Evolutionary conservation across 768 basidiomycete species (phyloP).

Genomic region (Panaeolus papilionaceus): DNA sequence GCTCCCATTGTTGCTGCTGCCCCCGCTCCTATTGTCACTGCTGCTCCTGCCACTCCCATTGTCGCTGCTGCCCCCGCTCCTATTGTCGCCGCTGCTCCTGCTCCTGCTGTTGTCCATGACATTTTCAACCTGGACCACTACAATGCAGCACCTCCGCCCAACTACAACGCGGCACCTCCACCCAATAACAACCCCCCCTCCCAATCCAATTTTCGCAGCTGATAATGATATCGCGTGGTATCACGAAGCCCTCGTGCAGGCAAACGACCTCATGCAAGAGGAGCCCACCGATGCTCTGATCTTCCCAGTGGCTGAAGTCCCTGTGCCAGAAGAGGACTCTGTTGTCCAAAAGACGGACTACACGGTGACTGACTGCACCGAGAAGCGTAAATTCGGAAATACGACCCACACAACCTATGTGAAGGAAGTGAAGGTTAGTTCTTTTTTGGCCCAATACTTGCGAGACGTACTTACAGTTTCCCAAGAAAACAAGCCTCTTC

Average conservation of each 20-base stretch:
- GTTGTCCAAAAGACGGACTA: neutral
- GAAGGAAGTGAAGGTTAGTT: neutral
- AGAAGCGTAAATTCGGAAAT: neutral
- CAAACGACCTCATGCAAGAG: neutral
- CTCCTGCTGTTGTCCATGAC: neutral
- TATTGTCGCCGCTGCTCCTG: neutral
- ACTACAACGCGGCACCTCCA: neutral
- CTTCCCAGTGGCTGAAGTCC: too few species aligned
- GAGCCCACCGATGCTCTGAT: too few species aligned
- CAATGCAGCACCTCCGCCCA: too few species aligned
- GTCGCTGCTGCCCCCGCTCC: neutral
- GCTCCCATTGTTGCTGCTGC: neutral
- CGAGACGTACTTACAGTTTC: neutral
- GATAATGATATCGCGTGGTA: neutral
- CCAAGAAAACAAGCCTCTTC: neutral
- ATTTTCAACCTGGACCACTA: neutral
- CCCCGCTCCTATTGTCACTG: neutral
- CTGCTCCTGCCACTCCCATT: too few species aligned
- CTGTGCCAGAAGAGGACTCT: neutral
- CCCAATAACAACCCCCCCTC: neutral
- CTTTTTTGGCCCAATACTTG: neutral
- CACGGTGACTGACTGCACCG: neutral
- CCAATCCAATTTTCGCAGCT: neutral
- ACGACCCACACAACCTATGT: neutral
- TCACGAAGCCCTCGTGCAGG: neutral